phyloP scores from a whole-genome alignment of 2,329 filamentous ascomycete genomes.

The Xylaria sp. region DNA sequence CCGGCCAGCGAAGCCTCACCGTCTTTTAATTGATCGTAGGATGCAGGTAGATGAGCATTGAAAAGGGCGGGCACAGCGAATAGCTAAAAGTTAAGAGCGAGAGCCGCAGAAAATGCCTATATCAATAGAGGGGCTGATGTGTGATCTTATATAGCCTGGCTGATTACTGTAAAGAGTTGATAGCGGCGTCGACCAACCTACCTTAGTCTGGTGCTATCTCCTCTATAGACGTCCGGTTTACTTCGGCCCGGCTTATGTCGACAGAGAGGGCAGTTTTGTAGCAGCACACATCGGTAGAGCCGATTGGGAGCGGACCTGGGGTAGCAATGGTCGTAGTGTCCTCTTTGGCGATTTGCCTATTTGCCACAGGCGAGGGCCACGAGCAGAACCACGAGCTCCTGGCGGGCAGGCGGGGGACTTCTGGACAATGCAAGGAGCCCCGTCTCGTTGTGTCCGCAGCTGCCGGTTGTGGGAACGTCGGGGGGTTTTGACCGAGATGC shows the following conservation, averaged over 20 bases:
- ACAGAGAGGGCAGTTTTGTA: conserved; percentile 10
- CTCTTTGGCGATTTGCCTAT: background rate
- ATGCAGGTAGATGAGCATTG: background rate
- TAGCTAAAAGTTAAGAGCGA: background rate
- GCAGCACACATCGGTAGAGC: background rate
- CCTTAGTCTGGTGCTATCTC: conserved; percentile 15
- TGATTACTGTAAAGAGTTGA: conserved; percentile 35
- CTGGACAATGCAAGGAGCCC: conserved; percentile 3
- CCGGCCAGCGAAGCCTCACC: conserved; percentile 4
- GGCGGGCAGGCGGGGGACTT: background rate
- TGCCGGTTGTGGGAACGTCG: conserved; percentile 27
- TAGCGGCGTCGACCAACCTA: conserved; percentile 6
- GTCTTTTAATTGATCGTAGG: background rate
- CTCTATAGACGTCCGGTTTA: conserved; percentile 18
- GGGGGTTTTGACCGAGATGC: conserved; percentile 38
- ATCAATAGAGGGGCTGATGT: conserved; percentile 25
- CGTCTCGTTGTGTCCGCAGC: conserved; percentile 16
- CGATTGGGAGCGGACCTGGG: background rate
- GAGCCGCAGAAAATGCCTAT: background rate
- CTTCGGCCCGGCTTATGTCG: conserved; percentile 37
- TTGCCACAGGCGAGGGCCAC: background rate
- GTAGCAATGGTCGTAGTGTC: background rate
- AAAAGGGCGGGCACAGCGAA: background rate
- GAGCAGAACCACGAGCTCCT: conserved; percentile 5
- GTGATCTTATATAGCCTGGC: conserved; percentile 34